Evolutionary conservation across 306 rosid species (phyloP).

Genomic region (Pyrus pyrifolia): DNA sequence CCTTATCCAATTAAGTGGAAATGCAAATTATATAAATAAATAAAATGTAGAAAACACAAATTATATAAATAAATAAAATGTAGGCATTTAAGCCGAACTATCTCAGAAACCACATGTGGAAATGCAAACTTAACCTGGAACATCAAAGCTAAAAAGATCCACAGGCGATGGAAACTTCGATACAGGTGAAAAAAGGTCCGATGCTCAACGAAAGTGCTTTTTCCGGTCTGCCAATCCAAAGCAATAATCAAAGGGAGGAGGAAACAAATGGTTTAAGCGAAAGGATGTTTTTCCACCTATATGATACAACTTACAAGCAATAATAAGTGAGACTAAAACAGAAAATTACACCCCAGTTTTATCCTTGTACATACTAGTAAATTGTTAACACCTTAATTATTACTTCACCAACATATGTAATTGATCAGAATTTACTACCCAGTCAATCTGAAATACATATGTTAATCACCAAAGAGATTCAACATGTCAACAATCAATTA

Average conservation of each 20-base stretch:
- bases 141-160: constrained; percentile 91
- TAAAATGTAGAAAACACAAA: constrained; percentile 11
- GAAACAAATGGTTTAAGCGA: neutral
- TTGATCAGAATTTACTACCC: neutral
- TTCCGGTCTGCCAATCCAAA: constrained; percentile 69
- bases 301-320: neutral
- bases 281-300: neutral
- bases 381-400: neutral
- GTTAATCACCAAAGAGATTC: neutral
- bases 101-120: constrained; percentile 15
- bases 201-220: constrained; percentile 95
- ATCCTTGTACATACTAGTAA: neutral
- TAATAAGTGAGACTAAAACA: neutral
- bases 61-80: neutral
- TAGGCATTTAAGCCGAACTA: neutral
- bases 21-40: too few relatives aligned
- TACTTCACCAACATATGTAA: neutral
- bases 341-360: neutral
- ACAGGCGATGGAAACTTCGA: constrained; percentile 95
- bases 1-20: neutral
- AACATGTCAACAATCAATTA: neutral
- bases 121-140: constrained; percentile 59
- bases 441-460: neutral
- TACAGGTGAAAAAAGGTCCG: constrained; percentile 84
- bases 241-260: neutral